Conservation (phyloP, 441 rosid genomes). For the Croton setiger region DNA sequence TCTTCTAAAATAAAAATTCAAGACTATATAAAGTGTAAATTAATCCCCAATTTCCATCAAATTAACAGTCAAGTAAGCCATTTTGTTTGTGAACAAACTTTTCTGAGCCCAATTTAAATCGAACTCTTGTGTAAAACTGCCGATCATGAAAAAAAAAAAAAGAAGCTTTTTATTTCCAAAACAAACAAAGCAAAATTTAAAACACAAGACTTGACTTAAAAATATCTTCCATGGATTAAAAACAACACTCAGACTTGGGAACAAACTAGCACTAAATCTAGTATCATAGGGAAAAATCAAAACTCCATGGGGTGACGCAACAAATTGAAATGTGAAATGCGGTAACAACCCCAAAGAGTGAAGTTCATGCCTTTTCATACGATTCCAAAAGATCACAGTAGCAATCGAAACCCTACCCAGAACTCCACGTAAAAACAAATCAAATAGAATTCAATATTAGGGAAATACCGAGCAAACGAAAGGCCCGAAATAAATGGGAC, state of each 20-base stretch:
- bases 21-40: not conserved
- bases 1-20: not conserved
- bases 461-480: not conserved
- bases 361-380: not conserved
- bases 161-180: not conserved
- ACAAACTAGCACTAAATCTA: not conserved
- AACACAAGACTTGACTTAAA: too few relatives aligned
- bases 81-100: not conserved
- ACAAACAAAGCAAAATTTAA: not conserved
- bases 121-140: not conserved
- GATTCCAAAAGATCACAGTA: not conserved
- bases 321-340: not conserved
- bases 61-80: constrained; percentile 3
- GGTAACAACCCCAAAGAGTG: not conserved
- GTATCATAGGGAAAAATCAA: not conserved
- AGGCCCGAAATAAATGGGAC: not conserved
- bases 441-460: not conserved
- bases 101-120: not conserved
- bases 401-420: constrained; percentile 17
- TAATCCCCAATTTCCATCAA: not conserved
- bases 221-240: not conserved
- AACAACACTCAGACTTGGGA: not conserved
- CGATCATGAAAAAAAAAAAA: too few relatives aligned
- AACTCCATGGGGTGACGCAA: not conserved
- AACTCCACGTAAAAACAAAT: not conserved